These are phyloP conservation scores for Anacardium occidentale DNA, from an alignment of 345 rosid genomes.

Conservation along the genomic window DNA sequence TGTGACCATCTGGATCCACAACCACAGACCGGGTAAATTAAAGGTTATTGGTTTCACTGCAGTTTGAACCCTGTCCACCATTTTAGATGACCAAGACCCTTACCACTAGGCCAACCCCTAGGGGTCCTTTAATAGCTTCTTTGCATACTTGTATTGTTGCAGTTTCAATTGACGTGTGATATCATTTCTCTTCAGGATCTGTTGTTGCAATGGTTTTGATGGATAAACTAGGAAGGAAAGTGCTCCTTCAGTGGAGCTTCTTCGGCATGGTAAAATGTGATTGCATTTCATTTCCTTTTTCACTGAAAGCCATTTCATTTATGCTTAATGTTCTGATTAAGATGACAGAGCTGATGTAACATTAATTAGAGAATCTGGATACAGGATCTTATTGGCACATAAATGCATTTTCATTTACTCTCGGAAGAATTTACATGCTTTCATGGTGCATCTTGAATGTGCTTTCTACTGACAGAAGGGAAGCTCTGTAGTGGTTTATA, in stretches of 20 bases:
- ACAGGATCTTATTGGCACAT: background rate
- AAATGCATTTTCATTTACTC: background rate
- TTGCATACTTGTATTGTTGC: constrained; percentile 7
- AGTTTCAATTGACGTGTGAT: background rate
- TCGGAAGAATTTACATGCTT: background rate
- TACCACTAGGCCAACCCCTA: too few relatives aligned
- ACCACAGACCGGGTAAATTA: too few relatives aligned
- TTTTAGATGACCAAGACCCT: too few relatives aligned
- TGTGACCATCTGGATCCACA: too few relatives aligned
- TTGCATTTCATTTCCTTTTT: constrained; percentile 10
- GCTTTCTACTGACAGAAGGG: background rate
- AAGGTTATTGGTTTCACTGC: too few relatives aligned
- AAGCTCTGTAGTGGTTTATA: background rate
- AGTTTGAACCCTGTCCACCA: too few relatives aligned
- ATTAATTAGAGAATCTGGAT: background rate
- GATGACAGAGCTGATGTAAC: background rate
- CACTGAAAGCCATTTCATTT: constrained; percentile 7
- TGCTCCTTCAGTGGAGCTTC: constrained; percentile 79
- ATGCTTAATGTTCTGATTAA: background rate
- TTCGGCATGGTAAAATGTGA: constrained; percentile 62
- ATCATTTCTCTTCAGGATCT: constrained; percentile 56
- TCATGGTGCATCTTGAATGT: background rate
- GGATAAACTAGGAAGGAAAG: constrained; percentile 88
- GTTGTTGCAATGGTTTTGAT: constrained; percentile 80
- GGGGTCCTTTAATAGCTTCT: constrained; percentile 18